Evolutionary conservation across 768 basidiomycete genomes (phyloP).

Genomic region (Collybia mongolica): DNA sequence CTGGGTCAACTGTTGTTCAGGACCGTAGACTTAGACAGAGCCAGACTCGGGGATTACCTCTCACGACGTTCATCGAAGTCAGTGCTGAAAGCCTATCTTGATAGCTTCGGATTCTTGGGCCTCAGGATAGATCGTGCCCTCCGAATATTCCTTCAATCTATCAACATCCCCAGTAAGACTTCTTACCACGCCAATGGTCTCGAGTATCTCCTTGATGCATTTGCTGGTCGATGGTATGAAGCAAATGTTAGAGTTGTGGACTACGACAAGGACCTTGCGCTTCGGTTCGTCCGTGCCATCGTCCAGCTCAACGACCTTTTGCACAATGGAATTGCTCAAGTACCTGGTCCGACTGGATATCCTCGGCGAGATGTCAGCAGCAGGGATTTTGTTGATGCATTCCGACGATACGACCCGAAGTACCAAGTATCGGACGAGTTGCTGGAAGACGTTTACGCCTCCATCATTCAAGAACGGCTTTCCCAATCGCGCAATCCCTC

Average conservation of each 20-base stretch:
- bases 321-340: constrained; percentile 69
- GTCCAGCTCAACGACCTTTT: constrained; percentile 88
- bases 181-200: constrained; percentile 40
- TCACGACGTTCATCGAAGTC: constrained; percentile 69
- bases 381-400: constrained; percentile 83
- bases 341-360: constrained; percentile 53
- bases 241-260: constrained; percentile 77
- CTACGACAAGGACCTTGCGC: constrained; percentile 80
- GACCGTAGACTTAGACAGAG: constrained; percentile 79
- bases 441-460: constrained; percentile 75
- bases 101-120: constrained; percentile 82
- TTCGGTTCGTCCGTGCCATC: constrained; percentile 75
- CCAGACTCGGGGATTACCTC: constrained; percentile 82
- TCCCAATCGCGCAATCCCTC: constrained; percentile 62
- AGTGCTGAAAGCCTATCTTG: constrained; percentile 82
- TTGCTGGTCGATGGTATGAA: constrained; percentile 89
- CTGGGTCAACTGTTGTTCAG: constrained; percentile 81
- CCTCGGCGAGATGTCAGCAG: constrained; percentile 60
- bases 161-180: constrained; percentile 51
- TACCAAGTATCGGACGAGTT: constrained; percentile 71
- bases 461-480: constrained; percentile 70
- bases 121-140: constrained; percentile 87
- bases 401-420: constrained; percentile 74
- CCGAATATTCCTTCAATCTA: constrained; percentile 82
- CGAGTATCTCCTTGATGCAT: constrained; percentile 78